Conservation (phyloP, 1,284 basidiomycete species). For the Sporisorium sorghi region DNA sequence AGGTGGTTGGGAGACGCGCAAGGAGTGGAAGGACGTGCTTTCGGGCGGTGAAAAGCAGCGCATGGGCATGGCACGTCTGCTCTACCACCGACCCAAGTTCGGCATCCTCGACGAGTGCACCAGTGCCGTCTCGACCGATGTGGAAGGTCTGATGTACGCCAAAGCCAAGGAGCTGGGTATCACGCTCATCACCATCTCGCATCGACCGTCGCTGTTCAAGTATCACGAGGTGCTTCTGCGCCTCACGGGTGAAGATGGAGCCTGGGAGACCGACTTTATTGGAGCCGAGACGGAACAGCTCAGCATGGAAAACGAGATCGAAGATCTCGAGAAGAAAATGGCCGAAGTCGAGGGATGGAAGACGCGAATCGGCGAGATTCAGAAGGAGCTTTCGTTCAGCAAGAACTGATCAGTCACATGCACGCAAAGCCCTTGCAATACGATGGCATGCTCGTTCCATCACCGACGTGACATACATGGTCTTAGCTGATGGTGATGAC, state of each 20-base stretch:
- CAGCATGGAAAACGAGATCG: slow-evolving; percentile 73
- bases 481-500: slow-evolving; percentile 35
- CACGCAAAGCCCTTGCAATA: background rate
- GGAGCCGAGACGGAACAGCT: slow-evolving; percentile 80
- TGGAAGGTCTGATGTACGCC: slow-evolving; percentile 95
- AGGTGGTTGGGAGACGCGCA: slow-evolving; percentile 80
- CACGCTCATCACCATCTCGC: slow-evolving; percentile 84
- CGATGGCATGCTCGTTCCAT: background rate
- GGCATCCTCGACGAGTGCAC: slow-evolving; percentile 83
- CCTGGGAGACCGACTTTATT: slow-evolving; percentile 79
- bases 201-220: slow-evolving; percentile 73
- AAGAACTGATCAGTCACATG: slow-evolving; percentile 26
- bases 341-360: slow-evolving; percentile 70
- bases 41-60: slow-evolving; percentile 94
- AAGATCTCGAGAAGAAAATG: slow-evolving; percentile 69
- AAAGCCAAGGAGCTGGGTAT: slow-evolving; percentile 91
- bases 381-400: slow-evolving; percentile 69
- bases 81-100: slow-evolving; percentile 81
- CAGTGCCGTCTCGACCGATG: slow-evolving; percentile 94
- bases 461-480: background rate
- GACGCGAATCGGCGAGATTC: slow-evolving; percentile 69
- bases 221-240: slow-evolving; percentile 86
- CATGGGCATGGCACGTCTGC: slow-evolving; percentile 74
- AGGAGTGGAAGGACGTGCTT: slow-evolving; percentile 83
- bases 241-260: slow-evolving; percentile 76